phyloP scores from a whole-genome alignment of 768 basidiomycete species.

The Dacryopinax spathularia region DNA sequence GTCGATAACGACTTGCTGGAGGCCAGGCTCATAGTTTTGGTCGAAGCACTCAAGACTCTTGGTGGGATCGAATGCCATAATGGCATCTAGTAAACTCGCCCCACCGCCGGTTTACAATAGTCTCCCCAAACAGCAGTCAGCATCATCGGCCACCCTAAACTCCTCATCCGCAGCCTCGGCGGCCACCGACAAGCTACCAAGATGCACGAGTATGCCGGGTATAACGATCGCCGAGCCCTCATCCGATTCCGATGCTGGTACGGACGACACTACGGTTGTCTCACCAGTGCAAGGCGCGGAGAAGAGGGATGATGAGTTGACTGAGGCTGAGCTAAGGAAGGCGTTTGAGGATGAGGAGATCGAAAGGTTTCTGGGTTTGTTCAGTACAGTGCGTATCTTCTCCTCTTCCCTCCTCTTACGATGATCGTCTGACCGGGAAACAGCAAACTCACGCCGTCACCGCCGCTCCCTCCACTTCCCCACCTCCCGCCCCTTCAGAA shows the following conservation, averaged over 20 bases:
- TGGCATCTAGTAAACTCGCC: background rate
- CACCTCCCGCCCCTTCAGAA: constrained; percentile 10
- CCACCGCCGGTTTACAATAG: background rate
- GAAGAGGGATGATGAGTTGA: background rate
- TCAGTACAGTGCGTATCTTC: constrained; percentile 38
- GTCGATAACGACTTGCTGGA: too few relatives aligned
- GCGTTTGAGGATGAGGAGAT: constrained; percentile 53
- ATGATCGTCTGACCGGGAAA: constrained; percentile 20
- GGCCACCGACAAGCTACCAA: background rate
- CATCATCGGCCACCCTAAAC: background rate
- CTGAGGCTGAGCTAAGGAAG: constrained; percentile 32
- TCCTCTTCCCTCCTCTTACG: constrained; percentile 15
- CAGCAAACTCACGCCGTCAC: background rate
- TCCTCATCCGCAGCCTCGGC: background rate
- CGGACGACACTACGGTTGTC: too few relatives aligned
- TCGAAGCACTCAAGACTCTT: too few relatives aligned
- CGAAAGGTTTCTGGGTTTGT: constrained; percentile 43
- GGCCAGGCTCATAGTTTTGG: too few relatives aligned
- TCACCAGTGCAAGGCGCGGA: too few relatives aligned
- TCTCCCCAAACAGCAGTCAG: background rate
- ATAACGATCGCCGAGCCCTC: too few relatives aligned
- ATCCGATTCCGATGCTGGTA: too few relatives aligned
- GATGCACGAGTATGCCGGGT: too few relatives aligned
- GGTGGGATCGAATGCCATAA: background rate
- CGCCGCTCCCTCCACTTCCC: constrained; percentile 18